A percentile compares a stretch with the other conserved stretches of the same genome.
These are phyloP conservation scores for Hyphopichia burtonii DNA, from an alignment of 1,139 yeast species.

Conservation along the genomic window DNA sequence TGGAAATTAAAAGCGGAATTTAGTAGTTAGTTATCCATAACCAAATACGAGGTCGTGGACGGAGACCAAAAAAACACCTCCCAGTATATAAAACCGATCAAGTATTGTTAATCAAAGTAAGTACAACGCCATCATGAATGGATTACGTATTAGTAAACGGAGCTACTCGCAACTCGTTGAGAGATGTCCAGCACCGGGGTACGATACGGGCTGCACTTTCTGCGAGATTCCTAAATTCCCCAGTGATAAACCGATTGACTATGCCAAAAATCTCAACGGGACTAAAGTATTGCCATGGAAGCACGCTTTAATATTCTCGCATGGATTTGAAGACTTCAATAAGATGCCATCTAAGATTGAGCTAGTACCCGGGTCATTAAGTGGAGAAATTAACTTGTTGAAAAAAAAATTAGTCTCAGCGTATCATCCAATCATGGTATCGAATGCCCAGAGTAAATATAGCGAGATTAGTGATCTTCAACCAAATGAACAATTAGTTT, in stretches of 20 bases:
- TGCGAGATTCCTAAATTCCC: conserved; percentile 51
- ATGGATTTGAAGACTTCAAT: conserved; percentile 24
- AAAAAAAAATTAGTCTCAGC: conserved; percentile 36
- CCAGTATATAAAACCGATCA: too few species aligned
- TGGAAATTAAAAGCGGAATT: conserved; percentile 56
- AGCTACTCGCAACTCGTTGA: not conserved
- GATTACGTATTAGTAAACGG: too few species aligned
- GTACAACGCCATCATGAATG: too few species aligned
- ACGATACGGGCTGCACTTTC: conserved; percentile 63
- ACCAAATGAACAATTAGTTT: conserved; percentile 25
- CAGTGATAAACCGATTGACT: conserved; percentile 39
- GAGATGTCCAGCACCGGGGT: conserved; percentile 49
- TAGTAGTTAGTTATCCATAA: not conserved
- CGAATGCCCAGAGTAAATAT: conserved; percentile 27
- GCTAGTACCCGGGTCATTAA: conserved; percentile 40
- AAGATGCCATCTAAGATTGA: conserved; percentile 64
- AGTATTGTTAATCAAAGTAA: too few species aligned
- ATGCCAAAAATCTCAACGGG: conserved; percentile 34
- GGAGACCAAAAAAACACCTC: too few species aligned
- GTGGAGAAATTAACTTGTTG: conserved; percentile 27
- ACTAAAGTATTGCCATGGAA: conserved; percentile 55
- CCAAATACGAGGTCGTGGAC: too few species aligned
- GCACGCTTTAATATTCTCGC: conserved; percentile 54
- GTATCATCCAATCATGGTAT: conserved; percentile 51
- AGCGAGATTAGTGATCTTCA: conserved; percentile 1